These are phyloP conservation scores for Microdochium trichocladiopsis DNA, from an alignment of 2,329 filamentous ascomycete genomes.

Conservation along the genomic window DNA sequence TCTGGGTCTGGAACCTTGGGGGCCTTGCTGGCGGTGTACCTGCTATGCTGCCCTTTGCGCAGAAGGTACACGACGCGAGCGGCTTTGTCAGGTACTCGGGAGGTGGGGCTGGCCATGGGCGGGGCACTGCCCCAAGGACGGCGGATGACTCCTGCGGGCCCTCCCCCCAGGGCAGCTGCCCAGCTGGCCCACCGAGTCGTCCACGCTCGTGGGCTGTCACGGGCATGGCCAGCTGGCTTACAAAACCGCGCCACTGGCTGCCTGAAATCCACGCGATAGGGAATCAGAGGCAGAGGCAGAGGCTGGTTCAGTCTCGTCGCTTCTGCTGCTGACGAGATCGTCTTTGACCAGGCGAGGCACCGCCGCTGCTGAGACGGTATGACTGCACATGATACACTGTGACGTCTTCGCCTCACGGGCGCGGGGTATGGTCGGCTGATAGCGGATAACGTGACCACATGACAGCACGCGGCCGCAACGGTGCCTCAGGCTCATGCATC, in stretches of 20 bases:
- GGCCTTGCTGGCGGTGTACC: neutral
- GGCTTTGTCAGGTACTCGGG: neutral
- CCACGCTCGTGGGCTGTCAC: neutral
- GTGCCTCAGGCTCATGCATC: no score
- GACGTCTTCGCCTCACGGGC: neutral
- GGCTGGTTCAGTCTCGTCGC: neutral
- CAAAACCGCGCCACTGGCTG: neutral
- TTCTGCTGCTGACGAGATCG: neutral
- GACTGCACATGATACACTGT: neutral
- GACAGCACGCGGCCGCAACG: neutral
- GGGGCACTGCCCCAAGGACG: neutral
- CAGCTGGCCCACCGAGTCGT: no score
- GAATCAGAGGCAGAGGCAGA: neutral
- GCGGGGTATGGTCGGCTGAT: neutral
- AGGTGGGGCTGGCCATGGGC: neutral
- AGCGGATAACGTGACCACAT: neutral
- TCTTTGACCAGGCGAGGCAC: neutral
- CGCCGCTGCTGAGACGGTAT: neutral
- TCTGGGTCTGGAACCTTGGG: neutral
- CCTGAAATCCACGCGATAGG: neutral
- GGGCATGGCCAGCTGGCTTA: neutral
- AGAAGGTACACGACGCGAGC: neutral
- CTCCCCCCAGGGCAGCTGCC: no score
- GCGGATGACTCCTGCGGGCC: neutral
- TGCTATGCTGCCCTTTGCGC: neutral